Evolutionary conservation across 345 rosid species (phyloP).

Genomic region (Aquilaria malaccensis): DNA sequence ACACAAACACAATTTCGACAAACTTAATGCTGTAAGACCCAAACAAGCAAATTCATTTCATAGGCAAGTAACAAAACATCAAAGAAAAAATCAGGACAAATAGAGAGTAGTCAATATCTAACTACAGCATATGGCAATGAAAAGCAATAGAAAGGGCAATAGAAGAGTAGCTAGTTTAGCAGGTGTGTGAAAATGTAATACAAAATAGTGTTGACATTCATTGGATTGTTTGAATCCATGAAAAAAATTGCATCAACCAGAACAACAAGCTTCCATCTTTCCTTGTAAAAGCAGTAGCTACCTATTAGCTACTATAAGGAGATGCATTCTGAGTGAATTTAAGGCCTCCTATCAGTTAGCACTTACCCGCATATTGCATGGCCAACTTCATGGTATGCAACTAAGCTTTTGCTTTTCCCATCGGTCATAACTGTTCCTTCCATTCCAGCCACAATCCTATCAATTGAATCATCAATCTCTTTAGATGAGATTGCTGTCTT

Average conservation of each 20-base stretch:
- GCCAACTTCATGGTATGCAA: constrained; percentile 97
- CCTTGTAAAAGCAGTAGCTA: too few species aligned
- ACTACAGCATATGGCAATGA: too few species aligned
- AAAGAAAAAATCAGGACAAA: background rate
- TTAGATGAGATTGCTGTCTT: constrained; percentile 76
- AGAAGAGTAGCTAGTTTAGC: too few species aligned
- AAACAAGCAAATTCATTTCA: too few species aligned
- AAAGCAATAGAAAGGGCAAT: too few species aligned
- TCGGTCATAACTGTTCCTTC: constrained; percentile 99
- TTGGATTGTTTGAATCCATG: too few species aligned
- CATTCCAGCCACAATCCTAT: constrained; percentile 98
- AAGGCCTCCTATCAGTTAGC: background rate
- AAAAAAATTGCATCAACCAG: too few species aligned
- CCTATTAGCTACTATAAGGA: background rate
- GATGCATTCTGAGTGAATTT: constrained; percentile 1
- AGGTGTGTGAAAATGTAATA: too few species aligned
- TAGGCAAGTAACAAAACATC: background rate
- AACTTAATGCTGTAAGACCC: too few species aligned
- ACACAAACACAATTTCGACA: background rate
- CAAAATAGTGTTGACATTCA: too few species aligned
- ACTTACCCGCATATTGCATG: constrained; percentile 93
- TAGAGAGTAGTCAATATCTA: too few species aligned
- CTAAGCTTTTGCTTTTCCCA: constrained; percentile 94
- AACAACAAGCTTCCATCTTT: too few species aligned
- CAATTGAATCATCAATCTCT: constrained; percentile 95